Conservation (phyloP, 129 eudicot species). For the Helichrysum umbraculigerum region DNA sequence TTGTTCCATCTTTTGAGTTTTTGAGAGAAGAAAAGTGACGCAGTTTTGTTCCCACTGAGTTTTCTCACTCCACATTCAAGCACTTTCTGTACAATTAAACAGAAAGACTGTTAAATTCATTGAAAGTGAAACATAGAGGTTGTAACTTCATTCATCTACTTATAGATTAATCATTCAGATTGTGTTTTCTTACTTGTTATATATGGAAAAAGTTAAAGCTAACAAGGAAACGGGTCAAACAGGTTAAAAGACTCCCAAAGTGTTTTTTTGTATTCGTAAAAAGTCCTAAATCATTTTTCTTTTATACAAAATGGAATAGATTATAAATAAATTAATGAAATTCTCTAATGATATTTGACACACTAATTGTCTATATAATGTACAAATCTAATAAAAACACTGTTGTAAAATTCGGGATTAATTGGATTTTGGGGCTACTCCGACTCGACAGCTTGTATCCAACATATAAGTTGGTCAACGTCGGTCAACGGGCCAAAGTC, state of each 20-base stretch:
- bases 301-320: neutral
- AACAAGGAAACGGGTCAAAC: neutral
- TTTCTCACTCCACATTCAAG: conserved; percentile 80
- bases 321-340: neutral
- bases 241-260: neutral
- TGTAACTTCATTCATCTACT: neutral
- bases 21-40: conserved; percentile 65
- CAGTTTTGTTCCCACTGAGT: conserved; percentile 55
- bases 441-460: no score
- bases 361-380: neutral
- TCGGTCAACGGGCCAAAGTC: no score
- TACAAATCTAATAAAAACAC: neutral
- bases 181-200: neutral
- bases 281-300: neutral
- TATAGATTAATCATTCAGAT: neutral
- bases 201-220: neutral
- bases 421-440: no score
- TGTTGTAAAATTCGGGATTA: no score
- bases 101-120: conserved; percentile 4
- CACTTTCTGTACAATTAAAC: conserved; percentile 64
- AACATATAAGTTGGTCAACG: no score
- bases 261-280: neutral
- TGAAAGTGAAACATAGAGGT: neutral
- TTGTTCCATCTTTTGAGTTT: conserved; percentile 59
- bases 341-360: neutral